Evolutionary conservation across 306 rosid species (phyloP), one percentile per base, ranked within the genome.

Genomic region (Cajanus cajan): DNA sequence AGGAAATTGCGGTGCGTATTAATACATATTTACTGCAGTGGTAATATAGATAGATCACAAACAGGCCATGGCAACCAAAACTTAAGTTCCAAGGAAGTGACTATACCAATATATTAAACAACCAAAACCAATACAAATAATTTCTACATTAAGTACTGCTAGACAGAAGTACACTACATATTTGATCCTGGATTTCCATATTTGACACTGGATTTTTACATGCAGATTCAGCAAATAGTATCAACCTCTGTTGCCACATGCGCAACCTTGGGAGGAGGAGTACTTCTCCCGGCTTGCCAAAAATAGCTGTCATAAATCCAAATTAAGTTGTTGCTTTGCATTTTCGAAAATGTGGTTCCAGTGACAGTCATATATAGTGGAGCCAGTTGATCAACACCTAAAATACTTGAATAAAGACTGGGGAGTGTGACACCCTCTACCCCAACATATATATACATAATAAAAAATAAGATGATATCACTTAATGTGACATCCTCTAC

Each of bases 251-350:
- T 25, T 43, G 84, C 50, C 4, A 37, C 66, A 3, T 52, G 62
- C 33, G 78, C 59, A 77, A 50, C 80, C 25, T 52, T 83, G 50
- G 85, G 84, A 9, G 79, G 57, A 14, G 48, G 41, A 25, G 37
- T 21, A 55, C 81, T 82, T 82, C 69, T 82, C 86, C 33, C 65
- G 47, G 52, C 39, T 71, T 24, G 45, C 70, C 71, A 77, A 63
- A 82, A 82, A 77, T 16, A 77, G 28, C 86, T 82, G 71, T 25
- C 54, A 71, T n/a, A 59, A 4, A 0, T 28, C 21, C 66, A 59
- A 24, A 18, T 13, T 44, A 2, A 58, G 3, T 16, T 59, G 31
- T 24, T 34, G 34, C 24, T 71, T 71, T 59, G 13, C 66, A 28
- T 59, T 25, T 12, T 47, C 11, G 10, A 13, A 50, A 16, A 45